Evolutionary conservation across 2,329 filamentous ascomycete genomes (phyloP).

Genomic region (Thielaviopsis euricoi): DNA sequence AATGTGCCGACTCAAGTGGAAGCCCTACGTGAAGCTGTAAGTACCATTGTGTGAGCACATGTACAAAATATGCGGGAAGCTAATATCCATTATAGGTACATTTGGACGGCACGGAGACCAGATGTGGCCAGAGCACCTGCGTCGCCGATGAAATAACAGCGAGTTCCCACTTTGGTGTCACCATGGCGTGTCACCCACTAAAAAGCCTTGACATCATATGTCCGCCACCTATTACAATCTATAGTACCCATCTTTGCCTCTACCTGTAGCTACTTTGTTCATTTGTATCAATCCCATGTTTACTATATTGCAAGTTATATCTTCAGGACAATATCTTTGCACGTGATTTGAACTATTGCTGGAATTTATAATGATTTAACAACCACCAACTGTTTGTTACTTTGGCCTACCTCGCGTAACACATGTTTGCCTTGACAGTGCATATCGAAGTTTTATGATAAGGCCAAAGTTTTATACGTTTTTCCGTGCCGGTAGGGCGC

Average conservation of each 20-base stretch:
- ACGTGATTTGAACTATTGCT: too few relatives aligned
- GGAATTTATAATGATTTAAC: too few relatives aligned
- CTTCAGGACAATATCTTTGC: too few relatives aligned
- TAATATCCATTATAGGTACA: constrained; percentile 15
- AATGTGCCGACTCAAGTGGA: constrained; percentile 49
- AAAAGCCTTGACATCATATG: neutral
- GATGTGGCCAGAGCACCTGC: neutral
- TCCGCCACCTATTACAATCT: neutral
- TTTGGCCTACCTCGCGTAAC: too few relatives aligned
- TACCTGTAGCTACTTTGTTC: neutral
- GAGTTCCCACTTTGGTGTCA: neutral
- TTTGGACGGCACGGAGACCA: constrained; percentile 20
- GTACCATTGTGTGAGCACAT: too few relatives aligned
- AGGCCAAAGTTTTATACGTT: too few relatives aligned
- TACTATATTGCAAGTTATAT: neutral
- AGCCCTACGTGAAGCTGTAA: constrained; percentile 64
- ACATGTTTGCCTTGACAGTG: too few relatives aligned
- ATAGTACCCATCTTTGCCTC: neutral
- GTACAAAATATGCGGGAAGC: neutral
- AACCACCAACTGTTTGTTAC: too few relatives aligned
- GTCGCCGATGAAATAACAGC: neutral
- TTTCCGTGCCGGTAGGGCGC: too few relatives aligned
- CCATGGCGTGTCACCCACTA: neutral
- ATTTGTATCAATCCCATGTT: neutral
- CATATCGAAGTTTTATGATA: too few relatives aligned